These are phyloP conservation scores for Colletotrichum chrysophilum DNA, from an alignment of 2,329 filamentous ascomycete species.

Conservation along the genomic window DNA sequence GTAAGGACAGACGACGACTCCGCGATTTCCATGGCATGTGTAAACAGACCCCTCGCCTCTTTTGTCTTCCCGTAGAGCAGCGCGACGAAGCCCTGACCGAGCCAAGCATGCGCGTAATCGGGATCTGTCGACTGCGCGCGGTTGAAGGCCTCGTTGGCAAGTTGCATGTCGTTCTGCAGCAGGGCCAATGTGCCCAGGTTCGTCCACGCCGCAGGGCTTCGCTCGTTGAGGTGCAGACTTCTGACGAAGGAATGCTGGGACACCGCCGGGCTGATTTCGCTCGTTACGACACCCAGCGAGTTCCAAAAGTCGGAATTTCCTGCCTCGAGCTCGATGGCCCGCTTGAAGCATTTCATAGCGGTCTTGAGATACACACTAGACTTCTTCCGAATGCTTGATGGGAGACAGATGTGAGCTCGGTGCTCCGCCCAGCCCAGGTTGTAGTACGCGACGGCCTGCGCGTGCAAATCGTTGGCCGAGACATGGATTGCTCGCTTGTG, in stretches of 20 bases:
- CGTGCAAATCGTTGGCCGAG: constrained; percentile 77
- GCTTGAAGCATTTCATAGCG: constrained; percentile 89
- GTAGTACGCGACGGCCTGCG: constrained; percentile 95
- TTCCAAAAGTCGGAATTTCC: constrained; percentile 98
- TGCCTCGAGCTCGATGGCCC: constrained; percentile 92
- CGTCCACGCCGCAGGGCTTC: constrained; percentile 84
- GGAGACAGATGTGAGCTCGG: constrained; percentile 74
- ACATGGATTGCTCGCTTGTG: constrained; percentile 85
- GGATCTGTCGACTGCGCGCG: constrained; percentile 93
- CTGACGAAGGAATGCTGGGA: constrained; percentile 93
- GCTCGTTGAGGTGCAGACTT: constrained; percentile 90
- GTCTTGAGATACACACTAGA: constrained; percentile 76
- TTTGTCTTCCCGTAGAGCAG: constrained; percentile 74
- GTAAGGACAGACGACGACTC: constrained; percentile 76
- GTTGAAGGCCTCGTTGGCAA: constrained; percentile 91
- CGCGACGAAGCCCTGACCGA: constrained; percentile 89
- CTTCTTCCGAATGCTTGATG: constrained; percentile 56
- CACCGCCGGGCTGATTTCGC: constrained; percentile 82
- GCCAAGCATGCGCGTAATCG: constrained; percentile 91
- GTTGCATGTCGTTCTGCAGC: constrained; percentile 78
- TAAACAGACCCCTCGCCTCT: constrained; percentile 86
- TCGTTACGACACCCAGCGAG: constrained; percentile 88
- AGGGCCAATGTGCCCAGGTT: constrained; percentile 89
- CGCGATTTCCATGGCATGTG: constrained; percentile 92
- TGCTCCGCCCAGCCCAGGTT: constrained; percentile 96